phyloP scores from a whole-genome alignment of 176 grass and related monocot species.

The Elymus sibiricus region DNA sequence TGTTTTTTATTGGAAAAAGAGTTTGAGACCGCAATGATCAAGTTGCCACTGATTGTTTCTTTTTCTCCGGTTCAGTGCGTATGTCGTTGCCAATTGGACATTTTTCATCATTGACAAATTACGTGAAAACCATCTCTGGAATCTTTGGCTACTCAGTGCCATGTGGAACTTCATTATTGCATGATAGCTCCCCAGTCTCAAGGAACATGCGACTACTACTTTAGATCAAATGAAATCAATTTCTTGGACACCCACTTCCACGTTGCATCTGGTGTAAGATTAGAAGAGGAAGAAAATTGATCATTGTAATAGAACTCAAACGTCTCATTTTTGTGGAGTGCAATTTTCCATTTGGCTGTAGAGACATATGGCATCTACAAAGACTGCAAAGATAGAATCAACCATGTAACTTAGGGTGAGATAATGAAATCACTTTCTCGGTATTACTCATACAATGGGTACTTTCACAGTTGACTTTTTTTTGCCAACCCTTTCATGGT shows the following conservation, averaged over 20 bases:
- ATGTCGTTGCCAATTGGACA: conserved; percentile 4
- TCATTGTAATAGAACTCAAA: too few relatives aligned
- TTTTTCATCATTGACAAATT: neutral
- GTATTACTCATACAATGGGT: neutral
- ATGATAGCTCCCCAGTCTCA: neutral
- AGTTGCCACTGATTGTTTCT: neutral
- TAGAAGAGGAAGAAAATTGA: too few relatives aligned
- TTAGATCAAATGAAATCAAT: neutral
- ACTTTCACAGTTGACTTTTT: neutral
- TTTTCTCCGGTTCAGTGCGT: neutral
- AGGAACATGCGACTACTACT: neutral
- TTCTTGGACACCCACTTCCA: neutral
- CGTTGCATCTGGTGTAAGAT: neutral
- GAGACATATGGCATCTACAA: neutral
- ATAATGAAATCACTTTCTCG: neutral
- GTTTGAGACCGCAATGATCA: neutral
- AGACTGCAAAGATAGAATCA: neutral
- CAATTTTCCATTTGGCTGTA: neutral
- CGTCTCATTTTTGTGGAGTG: too few relatives aligned
- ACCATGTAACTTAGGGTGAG: neutral
- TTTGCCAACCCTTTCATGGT: too few relatives aligned
- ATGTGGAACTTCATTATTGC: conserved; percentile 39
- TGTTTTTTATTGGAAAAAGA: too few relatives aligned
- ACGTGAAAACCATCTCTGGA: neutral
- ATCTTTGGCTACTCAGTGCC: conserved; percentile 26